phyloP scores from a whole-genome alignment of 2,329 filamentous ascomycete species.

The Fusarium beomiforme region DNA sequence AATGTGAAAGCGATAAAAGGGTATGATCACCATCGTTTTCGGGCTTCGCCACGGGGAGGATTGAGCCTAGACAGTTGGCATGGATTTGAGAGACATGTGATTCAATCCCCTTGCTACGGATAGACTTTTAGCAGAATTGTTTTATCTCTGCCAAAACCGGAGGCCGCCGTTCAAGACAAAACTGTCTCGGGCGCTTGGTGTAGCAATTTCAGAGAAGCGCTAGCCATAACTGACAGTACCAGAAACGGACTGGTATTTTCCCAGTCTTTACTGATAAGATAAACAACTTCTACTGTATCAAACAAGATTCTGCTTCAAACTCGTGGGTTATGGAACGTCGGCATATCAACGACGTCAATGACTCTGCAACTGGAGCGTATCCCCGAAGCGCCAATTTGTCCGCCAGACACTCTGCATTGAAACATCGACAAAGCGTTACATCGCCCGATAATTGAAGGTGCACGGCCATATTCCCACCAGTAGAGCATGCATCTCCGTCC shows the following conservation, averaged over 20 bases:
- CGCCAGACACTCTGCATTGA: not conserved
- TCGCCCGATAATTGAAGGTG: not conserved
- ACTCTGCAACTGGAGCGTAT: not conserved
- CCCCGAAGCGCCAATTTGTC: not conserved
- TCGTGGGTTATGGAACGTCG: not conserved
- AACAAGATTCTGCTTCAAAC: not conserved
- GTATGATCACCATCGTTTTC: not conserved
- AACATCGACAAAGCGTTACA: not conserved
- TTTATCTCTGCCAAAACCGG: not conserved
- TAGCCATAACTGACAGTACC: not conserved
- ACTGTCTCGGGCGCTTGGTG: not conserved
- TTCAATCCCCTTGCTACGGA: not conserved
- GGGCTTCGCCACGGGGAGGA: not conserved
- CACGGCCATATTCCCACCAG: not conserved
- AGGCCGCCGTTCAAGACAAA: not conserved
- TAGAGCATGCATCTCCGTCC: not conserved
- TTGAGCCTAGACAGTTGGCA: not conserved
- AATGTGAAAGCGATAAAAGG: slow-evolving; percentile 14
- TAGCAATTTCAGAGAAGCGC: not conserved
- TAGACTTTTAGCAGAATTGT: not conserved
- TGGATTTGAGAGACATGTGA: not conserved
- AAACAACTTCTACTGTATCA: accelerated
- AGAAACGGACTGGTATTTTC: too few relatives aligned
- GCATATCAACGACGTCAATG: slow-evolving; percentile 1
- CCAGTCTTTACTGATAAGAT: accelerated